A percentile compares a stretch with the other conserved stretches of the same genome.
These are phyloP conservation scores for Solanum gracilifrons DNA, from an alignment of 257 asterid genomes.

Conservation along the genomic window DNA sequence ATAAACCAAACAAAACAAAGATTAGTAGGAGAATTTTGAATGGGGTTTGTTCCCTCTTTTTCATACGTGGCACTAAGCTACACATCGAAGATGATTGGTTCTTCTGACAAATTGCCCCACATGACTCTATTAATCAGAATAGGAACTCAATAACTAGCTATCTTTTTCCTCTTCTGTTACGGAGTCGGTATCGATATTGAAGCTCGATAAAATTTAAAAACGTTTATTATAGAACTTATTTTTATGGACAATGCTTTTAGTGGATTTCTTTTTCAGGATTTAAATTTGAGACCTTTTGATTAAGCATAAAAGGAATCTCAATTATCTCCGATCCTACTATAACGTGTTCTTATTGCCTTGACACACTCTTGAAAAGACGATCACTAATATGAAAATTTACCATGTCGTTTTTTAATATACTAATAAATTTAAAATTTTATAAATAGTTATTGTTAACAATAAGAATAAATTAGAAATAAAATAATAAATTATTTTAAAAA, in stretches of 20 bases:
- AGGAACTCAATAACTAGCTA: neutral
- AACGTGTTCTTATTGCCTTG: neutral
- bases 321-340: too few relatives aligned
- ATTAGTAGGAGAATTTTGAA: neutral
- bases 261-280: too few relatives aligned
- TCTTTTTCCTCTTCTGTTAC: neutral
- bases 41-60: neutral
- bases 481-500: too few relatives aligned
- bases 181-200: neutral
- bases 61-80: neutral
- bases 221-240: neutral
- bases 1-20: neutral
- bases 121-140: neutral
- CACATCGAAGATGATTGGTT: constrained; percentile 3
- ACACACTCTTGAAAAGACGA: neutral
- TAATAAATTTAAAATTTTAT: too few relatives aligned
- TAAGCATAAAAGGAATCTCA: too few relatives aligned
- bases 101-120: neutral
- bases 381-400: neutral
- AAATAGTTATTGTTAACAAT: neutral
- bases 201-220: neutral
- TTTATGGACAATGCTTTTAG: neutral
- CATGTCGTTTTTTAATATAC: neutral
- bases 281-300: too few relatives aligned
- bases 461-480: neutral